phyloP scores from a whole-genome alignment of 352 stramenopile genomes.

The Albugo candida region DNA sequence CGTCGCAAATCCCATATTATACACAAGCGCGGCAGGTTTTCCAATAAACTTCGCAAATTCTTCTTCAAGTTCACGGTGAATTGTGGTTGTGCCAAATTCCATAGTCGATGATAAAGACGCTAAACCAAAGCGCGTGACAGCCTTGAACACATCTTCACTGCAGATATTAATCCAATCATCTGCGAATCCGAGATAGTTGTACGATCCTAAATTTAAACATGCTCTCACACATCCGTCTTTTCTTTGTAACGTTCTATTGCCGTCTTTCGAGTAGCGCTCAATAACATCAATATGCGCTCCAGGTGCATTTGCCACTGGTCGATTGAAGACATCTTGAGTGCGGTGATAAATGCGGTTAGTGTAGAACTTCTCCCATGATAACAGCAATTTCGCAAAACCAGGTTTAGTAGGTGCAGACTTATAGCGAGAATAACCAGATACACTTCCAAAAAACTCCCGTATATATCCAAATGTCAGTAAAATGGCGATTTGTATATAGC shows the following conservation, averaged over 20 bases:
- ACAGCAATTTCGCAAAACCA: constrained; percentile 85
- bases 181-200: constrained; percentile 99
- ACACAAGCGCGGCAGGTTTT: constrained; percentile 92
- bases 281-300: constrained; percentile 89
- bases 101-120: constrained; percentile 39
- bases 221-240: constrained; percentile 40
- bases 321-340: constrained; percentile 84
- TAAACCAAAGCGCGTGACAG: constrained; percentile 76
- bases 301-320: constrained; percentile 38
- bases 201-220: constrained; percentile 95
- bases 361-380: constrained; percentile 98
- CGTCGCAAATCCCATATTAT: constrained; percentile 99
- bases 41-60: constrained; percentile 88
- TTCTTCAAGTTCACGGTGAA: constrained; percentile 88
- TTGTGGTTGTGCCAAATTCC: constrained; percentile 70
- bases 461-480: constrained; percentile 65
- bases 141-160: constrained; percentile 75
- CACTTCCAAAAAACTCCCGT: constrained; percentile 37
- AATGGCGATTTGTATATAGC: constrained; percentile 70
- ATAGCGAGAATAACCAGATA: constrained; percentile 61
- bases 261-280: constrained; percentile 75
- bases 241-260: constrained; percentile 66
- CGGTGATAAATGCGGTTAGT: constrained; percentile 96
- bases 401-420: constrained; percentile 22
- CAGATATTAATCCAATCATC: constrained; percentile 98